Evolutionary conservation across 768 basidiomycete species (phyloP), one percentile per base, ranked within the genome.

Genomic region (Tylopilus rubrobrunneus): DNA sequence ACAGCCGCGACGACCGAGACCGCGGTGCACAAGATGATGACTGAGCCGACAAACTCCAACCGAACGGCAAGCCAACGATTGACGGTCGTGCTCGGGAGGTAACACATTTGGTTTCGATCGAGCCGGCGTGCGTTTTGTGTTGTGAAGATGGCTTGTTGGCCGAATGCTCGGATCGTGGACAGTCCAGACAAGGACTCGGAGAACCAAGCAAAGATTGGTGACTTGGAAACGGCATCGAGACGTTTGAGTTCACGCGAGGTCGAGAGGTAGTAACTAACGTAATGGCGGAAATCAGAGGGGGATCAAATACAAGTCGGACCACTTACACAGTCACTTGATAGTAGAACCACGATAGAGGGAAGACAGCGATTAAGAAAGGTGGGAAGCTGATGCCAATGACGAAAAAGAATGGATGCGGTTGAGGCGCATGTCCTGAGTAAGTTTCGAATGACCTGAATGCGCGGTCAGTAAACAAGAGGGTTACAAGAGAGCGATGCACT

Each of bases 181-280:
- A 92, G 69, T 7, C 92, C 92, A 4, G 81, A 78, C 36, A 85
- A 71, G 3, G 82, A 86, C 66, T 91, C 90, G 2, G 87, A 87
- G 66, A 91, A 91, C 85, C 86, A 89, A 0, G 86, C 87, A 68
- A 96, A 95, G 54, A 98, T 92, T 1, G 95, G 94, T 0, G 90
- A 92, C 37, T 89, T 85, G 6, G 91, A 91, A 25, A 92, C 86
- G 1, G 92, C 88, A 59, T 94, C 92, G 14, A 95, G 76, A 14
- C 92, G 88, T 67, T 94, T 92, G 25, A 94, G 78, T 67, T 94
- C 92, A 25, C 92, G 84, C 1, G 87, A 90, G 0, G 92, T 92
- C 4, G 89, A 77, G 8, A 94, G 80, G 66, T 94, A 94, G 69
- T 96, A 96, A 41, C 90, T 92, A 59, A 2, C 31, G 33, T n/a